These are phyloP conservation scores for Iris macrosiphon DNA, from an alignment of 106 monocot genomes.

Conservation along the genomic window DNA sequence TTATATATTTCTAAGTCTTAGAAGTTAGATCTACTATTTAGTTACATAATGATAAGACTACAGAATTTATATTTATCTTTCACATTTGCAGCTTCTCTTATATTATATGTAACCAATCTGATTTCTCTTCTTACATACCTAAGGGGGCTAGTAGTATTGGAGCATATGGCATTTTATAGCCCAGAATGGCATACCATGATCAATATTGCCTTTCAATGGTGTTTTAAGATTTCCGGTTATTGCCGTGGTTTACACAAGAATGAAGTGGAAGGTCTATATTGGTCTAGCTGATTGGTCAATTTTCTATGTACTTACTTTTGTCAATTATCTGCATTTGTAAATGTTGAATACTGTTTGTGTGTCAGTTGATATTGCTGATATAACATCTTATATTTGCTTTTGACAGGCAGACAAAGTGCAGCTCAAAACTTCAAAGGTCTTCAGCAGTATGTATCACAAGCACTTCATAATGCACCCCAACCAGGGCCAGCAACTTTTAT, in stretches of 20 bases:
- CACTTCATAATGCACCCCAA: slow-evolving; percentile 42
- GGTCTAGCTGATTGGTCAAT: neutral
- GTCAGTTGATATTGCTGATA: neutral
- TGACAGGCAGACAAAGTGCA: slow-evolving; percentile 66
- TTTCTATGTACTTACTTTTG: neutral
- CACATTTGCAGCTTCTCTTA: too few species aligned
- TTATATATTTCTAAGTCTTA: too few species aligned
- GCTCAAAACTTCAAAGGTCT: slow-evolving; percentile 63
- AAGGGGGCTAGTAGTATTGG: too few species aligned
- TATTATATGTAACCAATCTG: too few species aligned
- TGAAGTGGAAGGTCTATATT: neutral
- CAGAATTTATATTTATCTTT: too few species aligned
- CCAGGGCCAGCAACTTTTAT: slow-evolving; percentile 59
- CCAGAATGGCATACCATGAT: too few species aligned
- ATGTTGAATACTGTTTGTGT: neutral
- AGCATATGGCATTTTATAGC: too few species aligned
- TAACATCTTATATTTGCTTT: too few species aligned
- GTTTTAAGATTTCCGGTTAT: neutral
- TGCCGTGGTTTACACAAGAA: neutral
- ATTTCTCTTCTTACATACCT: too few species aligned
- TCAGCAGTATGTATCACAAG: slow-evolving; percentile 50
- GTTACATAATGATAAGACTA: too few species aligned
- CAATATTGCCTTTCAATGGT: neutral
- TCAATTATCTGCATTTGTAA: neutral
- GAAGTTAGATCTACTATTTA: too few species aligned